Evolutionary conservation across 352 stramenopile genomes (phyloP).

Genomic region (Lagenidium sp.): DNA sequence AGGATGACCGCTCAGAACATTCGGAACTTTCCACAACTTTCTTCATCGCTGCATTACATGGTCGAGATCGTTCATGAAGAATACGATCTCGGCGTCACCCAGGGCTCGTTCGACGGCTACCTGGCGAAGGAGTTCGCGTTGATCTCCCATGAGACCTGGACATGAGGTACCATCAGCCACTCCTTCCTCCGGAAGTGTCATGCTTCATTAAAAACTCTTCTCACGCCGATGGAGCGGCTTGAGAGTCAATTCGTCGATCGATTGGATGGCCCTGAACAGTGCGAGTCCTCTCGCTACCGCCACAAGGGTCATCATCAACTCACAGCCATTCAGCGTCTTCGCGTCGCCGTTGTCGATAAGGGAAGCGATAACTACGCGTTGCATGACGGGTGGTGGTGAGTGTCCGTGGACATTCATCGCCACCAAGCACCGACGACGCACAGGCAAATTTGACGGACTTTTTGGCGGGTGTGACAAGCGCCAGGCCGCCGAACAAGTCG

Average conservation of each 20-base stretch:
- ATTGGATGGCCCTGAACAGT: conserved; percentile 37
- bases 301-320: conserved; percentile 46
- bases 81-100: conserved; percentile 59
- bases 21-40: no score
- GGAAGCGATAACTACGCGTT: conserved; percentile 1
- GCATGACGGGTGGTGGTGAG: background rate
- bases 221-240: no score
- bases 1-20: no score
- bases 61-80: conserved; percentile 72
- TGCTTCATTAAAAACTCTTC: no score
- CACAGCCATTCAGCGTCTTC: conserved; percentile 49
- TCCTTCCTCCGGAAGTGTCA: no score
- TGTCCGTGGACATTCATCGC: no score
- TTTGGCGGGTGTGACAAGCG: conserved; percentile 48
- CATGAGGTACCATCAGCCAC: background rate
- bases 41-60: no score
- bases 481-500: conserved; percentile 56
- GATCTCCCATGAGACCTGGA: conserved; percentile 39
- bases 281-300: conserved; percentile 32
- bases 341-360: conserved; percentile 51
- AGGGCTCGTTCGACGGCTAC: conserved; percentile 40
- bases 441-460: conserved; percentile 61
- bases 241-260: conserved; percentile 19
- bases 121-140: conserved; percentile 25
- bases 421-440: no score